phyloP scores from a whole-genome alignment of 2,329 filamentous ascomycete genomes.

The Aspergillus versicolor region DNA sequence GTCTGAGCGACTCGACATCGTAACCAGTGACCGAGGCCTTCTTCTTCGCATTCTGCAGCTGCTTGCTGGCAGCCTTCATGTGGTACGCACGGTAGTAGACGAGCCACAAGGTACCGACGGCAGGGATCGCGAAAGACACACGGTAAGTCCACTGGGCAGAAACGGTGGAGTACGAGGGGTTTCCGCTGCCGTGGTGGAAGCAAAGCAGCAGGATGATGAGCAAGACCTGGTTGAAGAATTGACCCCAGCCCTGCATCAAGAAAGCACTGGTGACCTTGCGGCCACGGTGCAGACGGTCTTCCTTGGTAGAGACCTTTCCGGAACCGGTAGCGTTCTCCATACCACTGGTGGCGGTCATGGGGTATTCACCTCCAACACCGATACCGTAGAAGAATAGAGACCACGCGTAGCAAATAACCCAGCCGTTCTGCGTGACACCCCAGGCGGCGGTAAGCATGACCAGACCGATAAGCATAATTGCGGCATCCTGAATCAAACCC shows the following conservation, averaged over 20 bases:
- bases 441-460: conserved; percentile 89
- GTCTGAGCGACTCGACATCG: conserved; percentile 76
- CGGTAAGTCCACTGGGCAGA: conserved; percentile 88
- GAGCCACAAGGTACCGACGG: conserved; percentile 87
- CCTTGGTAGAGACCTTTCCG: conserved; percentile 82
- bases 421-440: conserved; percentile 83
- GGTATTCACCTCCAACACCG: conserved; percentile 77
- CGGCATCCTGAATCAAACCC: conserved; percentile 92
- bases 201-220: conserved; percentile 83
- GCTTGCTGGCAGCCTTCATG: conserved; percentile 85
- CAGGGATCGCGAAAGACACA: conserved; percentile 86
- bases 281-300: conserved; percentile 92
- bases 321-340: conserved; percentile 89
- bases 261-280: conserved; percentile 95
- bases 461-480: conserved; percentile 91
- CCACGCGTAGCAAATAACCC: conserved; percentile 97
- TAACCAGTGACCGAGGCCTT: conserved; percentile 87
- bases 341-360: conserved; percentile 92
- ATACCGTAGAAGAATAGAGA: conserved; percentile 87
- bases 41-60: conserved; percentile 79
- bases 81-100: conserved; percentile 95
- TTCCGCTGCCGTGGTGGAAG: conserved; percentile 77
- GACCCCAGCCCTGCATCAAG: conserved; percentile 98
- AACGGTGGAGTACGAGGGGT: conserved; percentile 74
- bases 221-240: conserved; percentile 88